Percentiles rank a stretch among this genome's conserved stretches.
Evolutionary conservation across 2,329 filamentous ascomycete species (phyloP).

Genomic region (Acrocalymma vagum): DNA sequence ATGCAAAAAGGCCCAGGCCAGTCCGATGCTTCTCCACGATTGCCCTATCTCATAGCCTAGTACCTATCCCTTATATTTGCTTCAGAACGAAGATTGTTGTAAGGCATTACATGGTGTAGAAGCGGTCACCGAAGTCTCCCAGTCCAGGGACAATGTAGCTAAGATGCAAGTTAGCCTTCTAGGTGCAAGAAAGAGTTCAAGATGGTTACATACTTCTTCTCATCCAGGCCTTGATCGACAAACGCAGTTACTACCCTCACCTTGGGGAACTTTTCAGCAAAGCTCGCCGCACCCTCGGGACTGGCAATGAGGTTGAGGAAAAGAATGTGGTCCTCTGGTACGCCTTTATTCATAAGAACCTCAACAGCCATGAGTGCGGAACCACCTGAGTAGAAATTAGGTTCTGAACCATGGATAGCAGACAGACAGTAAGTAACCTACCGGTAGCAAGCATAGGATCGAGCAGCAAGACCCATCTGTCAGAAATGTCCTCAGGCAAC

Average conservation of each 20-base stretch:
- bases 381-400: conserved; percentile 67
- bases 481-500: conserved; percentile 89
- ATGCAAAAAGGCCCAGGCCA: too few relatives aligned
- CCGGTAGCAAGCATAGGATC: conserved; percentile 99
- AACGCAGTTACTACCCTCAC: conserved; percentile 94
- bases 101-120: conserved; percentile 92
- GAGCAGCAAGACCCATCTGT: conserved; percentile 90
- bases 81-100: conserved; percentile 8
- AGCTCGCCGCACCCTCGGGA: conserved; percentile 88
- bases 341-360: conserved; percentile 86
- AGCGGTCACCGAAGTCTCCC: conserved; percentile 94
- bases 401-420: too few relatives aligned
- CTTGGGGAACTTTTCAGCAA: conserved; percentile 87
- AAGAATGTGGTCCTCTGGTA: conserved; percentile 92
- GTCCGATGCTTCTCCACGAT: too few relatives aligned
- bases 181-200: neutral
- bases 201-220: conserved; percentile 82
- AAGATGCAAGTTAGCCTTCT: conserved; percentile 23
- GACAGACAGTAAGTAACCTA: conserved; percentile 49
- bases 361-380: conserved; percentile 98
- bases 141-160: conserved; percentile 96
- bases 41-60: too few relatives aligned
- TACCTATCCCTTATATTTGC: conserved; percentile 16
- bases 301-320: conserved; percentile 99
- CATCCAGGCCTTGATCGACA: conserved; percentile 93